Evolutionary conservation across 805 yeast species (phyloP).

Genomic region (Sugiyamaella floridensis): DNA sequence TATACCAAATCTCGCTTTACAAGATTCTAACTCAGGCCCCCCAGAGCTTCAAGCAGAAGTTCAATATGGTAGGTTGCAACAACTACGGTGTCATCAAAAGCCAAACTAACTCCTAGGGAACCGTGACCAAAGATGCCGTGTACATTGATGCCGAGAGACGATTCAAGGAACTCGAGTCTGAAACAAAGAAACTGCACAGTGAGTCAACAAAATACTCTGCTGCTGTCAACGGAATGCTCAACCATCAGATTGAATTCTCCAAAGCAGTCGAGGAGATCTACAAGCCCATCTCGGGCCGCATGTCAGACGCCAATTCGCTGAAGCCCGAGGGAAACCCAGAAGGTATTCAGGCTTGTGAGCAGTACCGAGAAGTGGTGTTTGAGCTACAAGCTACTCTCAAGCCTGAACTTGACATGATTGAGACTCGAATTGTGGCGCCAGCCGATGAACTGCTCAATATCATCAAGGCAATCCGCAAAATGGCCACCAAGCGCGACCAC

Average conservation of each 20-base stretch:
- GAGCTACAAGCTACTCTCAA: constrained; percentile 79
- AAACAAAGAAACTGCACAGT: constrained; percentile 81
- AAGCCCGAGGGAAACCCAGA: constrained; percentile 93
- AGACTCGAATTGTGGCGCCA: constrained; percentile 80
- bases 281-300: constrained; percentile 89
- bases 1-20: too few relatives aligned
- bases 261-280: constrained; percentile 92
- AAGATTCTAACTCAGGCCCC: constrained; percentile 50
- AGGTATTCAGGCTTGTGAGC: constrained; percentile 91
- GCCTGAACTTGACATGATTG: constrained; percentile 91
- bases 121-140: constrained; percentile 68
- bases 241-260: constrained; percentile 91
- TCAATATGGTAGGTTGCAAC: constrained; percentile 52
- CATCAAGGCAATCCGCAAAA: constrained; percentile 76
- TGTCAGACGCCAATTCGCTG: constrained; percentile 81
- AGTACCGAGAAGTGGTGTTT: constrained; percentile 77
- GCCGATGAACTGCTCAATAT: constrained; percentile 84
- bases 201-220: constrained; percentile 85
- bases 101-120: constrained; percentile 22
- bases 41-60: constrained; percentile 80
- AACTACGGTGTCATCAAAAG: not conserved
- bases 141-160: constrained; percentile 94
- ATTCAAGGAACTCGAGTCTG: constrained; percentile 83
- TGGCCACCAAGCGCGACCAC: constrained; percentile 93
- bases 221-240: constrained; percentile 90